Conservation (phyloP, 108 stramenopile species). For the Fragilariopsis cylindrus region DNA sequence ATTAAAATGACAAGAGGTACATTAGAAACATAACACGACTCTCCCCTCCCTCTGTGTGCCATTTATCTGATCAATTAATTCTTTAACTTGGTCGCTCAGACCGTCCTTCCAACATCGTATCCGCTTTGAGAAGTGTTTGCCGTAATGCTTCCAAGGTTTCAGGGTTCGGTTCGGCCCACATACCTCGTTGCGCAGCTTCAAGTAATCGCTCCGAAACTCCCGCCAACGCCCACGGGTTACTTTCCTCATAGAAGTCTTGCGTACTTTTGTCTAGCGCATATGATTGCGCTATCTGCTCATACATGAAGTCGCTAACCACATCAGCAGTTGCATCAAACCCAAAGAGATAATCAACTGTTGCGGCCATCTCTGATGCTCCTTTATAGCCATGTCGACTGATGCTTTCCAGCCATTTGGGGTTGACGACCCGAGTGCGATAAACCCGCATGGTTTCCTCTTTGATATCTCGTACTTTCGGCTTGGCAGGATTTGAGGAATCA, state of each 20-base stretch:
- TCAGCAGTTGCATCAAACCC: conserved; percentile 15
- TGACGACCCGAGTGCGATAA: conserved; percentile 5
- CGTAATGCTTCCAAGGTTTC: conserved; percentile 10
- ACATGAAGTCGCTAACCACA: conserved; percentile 17
- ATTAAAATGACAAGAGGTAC: too few species aligned
- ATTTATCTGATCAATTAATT: too few species aligned
- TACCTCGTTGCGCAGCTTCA: conserved; percentile 6
- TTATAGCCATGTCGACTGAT: conserved; percentile 9
- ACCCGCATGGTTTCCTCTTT: conserved; percentile 11
- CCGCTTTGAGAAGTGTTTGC: conserved; percentile 8
- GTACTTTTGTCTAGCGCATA: conserved; percentile 9
- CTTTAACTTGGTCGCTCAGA: neutral
- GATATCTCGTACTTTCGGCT: conserved; percentile 13
- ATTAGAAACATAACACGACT: too few species aligned
- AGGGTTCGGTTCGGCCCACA: conserved; percentile 5
- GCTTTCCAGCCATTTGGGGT: conserved; percentile 15
- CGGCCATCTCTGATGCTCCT: conserved; percentile 12
- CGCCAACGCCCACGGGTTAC: conserved; percentile 5
- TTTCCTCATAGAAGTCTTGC: conserved; percentile 9
- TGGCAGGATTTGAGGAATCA: conserved; percentile 6
- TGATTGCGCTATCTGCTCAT: conserved; percentile 15
- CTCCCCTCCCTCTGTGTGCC: too few species aligned
- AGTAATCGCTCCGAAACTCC: conserved; percentile 13
- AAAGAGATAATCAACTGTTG: conserved; percentile 10
- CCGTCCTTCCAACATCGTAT: conserved; percentile 14